Conservation (phyloP, 257 asterid genomes). For the Knoxia roxburghii region DNA sequence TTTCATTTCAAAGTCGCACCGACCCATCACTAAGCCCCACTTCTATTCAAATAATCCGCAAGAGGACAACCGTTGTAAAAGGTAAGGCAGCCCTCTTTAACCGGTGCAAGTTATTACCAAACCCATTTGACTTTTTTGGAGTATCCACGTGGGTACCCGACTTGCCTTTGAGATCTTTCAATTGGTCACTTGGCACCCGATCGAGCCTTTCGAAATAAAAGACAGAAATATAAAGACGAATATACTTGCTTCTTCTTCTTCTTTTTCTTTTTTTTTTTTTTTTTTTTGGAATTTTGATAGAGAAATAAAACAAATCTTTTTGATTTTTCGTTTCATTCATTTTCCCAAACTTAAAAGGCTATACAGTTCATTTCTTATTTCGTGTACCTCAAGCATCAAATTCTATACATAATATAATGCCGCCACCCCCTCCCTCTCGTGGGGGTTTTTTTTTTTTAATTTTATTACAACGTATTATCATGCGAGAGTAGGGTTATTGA, state of each 20-base stretch:
- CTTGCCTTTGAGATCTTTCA: neutral
- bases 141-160: constrained; percentile 12
- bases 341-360: constrained; percentile 5
- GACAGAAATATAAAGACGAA: neutral
- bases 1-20: constrained; percentile 17
- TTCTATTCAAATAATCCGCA: neutral
- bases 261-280: neutral
- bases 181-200: neutral
- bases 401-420: neutral
- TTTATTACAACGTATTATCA: too few species aligned
- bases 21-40: constrained; percentile 3
- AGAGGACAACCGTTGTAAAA: constrained; percentile 3
- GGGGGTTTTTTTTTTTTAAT: too few species aligned
- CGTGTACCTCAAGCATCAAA: constrained; percentile 24
- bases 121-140: neutral
- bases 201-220: neutral
- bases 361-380: constrained; percentile 10
- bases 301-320: constrained; percentile 10
- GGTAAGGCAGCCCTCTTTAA: neutral
- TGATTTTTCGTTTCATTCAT: neutral
- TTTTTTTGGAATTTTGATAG: neutral
- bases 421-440: too few species aligned
- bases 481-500: too few species aligned
- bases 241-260: too few species aligned
- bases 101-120: constrained; percentile 15